Base-by-base conservation (phyloP, 2,329 filamentous ascomycete species). In the Xylaria multiplex region DNA sequence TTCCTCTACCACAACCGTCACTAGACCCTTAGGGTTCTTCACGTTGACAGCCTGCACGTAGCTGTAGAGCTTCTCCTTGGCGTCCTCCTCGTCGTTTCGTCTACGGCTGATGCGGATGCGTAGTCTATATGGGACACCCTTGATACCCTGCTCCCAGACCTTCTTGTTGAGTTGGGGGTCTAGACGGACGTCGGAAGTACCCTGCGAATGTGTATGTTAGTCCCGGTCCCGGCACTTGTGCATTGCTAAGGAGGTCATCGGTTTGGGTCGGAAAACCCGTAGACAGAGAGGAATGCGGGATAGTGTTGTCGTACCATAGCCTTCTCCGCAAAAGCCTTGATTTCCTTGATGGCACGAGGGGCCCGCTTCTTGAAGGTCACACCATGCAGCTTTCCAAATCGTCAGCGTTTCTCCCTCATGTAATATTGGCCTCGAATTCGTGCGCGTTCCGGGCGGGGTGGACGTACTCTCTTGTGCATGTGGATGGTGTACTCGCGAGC, bases 91-190 rank as follows among this genome's bases (percentile, higher is more conserved):
- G 84, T 99, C 96, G 87, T 99, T 99, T 90, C 96, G 93, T 91
- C 97, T 96, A 85, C 96, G 93, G 81, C 93, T 97, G 86, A 99
- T 97, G 86, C 96, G 93, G 81, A 99, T 90, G 80, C 96, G 95
- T 78, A 99, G 88, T 84, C 96, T 91, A 92, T 91, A 98, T 76
- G 95, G 93, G 76, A 97, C 94, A 80, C 96, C 96, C 92, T 98
- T 99, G 88, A 99, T 90, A 84, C 96, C 96, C 81, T 91, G 88
- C 86, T 99, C 96, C 96, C 96, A 99, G 83, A 99, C 95, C 90
- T 99, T 98, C 93, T 99, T 99, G 92, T 99, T 99, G 80, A 99
- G 87, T 86, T 96, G 92, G 80, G 96, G 96, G 89, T 99, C 96
- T 81, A 99, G 86, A 79, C 96, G 96, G 85, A 99, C 96, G 82